Evolutionary conservation across 2,329 filamentous ascomycete species (phyloP).

Genomic region (Cladobotryum protrusum): DNA sequence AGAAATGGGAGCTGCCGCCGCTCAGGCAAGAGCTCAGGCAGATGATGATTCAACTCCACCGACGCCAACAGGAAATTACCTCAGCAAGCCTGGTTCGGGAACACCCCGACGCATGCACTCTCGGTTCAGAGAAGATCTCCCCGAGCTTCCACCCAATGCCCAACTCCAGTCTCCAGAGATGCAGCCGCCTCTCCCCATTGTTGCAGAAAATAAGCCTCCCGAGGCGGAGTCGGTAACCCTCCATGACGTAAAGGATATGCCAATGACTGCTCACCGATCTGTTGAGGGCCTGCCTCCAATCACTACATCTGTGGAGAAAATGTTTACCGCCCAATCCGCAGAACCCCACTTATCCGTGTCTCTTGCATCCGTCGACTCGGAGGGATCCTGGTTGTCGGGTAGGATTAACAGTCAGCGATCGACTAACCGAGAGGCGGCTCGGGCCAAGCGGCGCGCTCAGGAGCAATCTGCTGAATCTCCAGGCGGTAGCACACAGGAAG

Average conservation of each 20-base stretch:
- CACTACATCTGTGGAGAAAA: slow-evolving; percentile 19
- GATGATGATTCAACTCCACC: slow-evolving; percentile 3
- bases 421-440: slow-evolving; percentile 37
- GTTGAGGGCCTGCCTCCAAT: slow-evolving; percentile 22
- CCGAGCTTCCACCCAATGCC: slow-evolving; percentile 78
- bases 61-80: slow-evolving; percentile 18
- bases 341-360: slow-evolving; percentile 72
- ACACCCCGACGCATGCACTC: slow-evolving; percentile 76
- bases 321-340: slow-evolving; percentile 35
- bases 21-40: slow-evolving; percentile 30
- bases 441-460: slow-evolving; percentile 24
- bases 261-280: slow-evolving; percentile 38
- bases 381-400: slow-evolving; percentile 92
- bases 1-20: slow-evolving; percentile 53
- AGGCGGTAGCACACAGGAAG: slow-evolving; percentile 52
- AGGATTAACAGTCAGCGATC: slow-evolving; percentile 47
- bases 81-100: slow-evolving; percentile 32
- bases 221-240: slow-evolving; percentile 22
- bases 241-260: slow-evolving; percentile 37
- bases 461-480: slow-evolving; percentile 34
- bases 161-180: slow-evolving; percentile 71
- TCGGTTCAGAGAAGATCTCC: slow-evolving; percentile 86
- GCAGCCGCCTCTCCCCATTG: slow-evolving; percentile 35
- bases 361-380: slow-evolving; percentile 88
- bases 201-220: slow-evolving; percentile 22